A percentile compares a stretch with the other conserved stretches of the same genome.
These are phyloP conservation scores for Spatholobus suberectus DNA, from an alignment of 306 rosid species.

Conservation along the genomic window DNA sequence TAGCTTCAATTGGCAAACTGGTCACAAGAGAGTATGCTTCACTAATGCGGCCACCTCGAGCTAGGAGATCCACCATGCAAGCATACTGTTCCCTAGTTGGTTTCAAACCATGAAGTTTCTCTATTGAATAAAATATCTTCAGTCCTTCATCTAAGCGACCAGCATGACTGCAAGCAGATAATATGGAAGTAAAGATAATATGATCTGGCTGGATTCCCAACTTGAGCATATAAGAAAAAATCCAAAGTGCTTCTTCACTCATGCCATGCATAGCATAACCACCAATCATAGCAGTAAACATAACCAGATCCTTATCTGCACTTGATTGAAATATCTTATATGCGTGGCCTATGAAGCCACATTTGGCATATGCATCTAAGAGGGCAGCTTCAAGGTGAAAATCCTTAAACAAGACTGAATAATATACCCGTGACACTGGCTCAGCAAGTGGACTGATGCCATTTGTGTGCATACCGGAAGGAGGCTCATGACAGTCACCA, in stretches of 20 bases:
- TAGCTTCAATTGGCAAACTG: conserved; percentile 67
- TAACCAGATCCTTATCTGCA: conserved; percentile 75
- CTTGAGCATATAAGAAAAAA: conserved; percentile 72
- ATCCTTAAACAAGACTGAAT: conserved; percentile 66
- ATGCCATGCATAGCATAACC: conserved; percentile 87
- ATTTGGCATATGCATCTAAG: conserved; percentile 85
- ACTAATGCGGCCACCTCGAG: conserved; percentile 68
- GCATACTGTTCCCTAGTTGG: conserved; percentile 90
- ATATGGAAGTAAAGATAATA: conserved; percentile 70
- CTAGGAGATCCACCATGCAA: conserved; percentile 83
- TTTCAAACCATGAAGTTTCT: conserved; percentile 66
- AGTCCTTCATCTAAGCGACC: conserved; percentile 82
- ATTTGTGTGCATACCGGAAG: conserved; percentile 73
- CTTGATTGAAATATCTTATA: conserved; percentile 63
- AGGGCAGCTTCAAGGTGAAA: conserved; percentile 71
- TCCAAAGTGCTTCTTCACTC: conserved; percentile 73
- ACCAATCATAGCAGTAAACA: conserved; percentile 85
- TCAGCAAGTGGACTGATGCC: conserved; percentile 69
- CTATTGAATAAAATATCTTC: conserved; percentile 72
- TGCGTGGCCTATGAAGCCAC: conserved; percentile 69
- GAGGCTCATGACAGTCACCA: conserved; percentile 80
- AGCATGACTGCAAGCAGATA: conserved; percentile 89
- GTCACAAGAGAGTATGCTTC: conserved; percentile 76
- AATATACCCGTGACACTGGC: conserved; percentile 83
- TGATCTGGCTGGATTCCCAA: conserved; percentile 71